These are phyloP conservation scores for Huiozyma sinensis DNA, from an alignment of 805 yeast species.

Conservation along the genomic window DNA sequence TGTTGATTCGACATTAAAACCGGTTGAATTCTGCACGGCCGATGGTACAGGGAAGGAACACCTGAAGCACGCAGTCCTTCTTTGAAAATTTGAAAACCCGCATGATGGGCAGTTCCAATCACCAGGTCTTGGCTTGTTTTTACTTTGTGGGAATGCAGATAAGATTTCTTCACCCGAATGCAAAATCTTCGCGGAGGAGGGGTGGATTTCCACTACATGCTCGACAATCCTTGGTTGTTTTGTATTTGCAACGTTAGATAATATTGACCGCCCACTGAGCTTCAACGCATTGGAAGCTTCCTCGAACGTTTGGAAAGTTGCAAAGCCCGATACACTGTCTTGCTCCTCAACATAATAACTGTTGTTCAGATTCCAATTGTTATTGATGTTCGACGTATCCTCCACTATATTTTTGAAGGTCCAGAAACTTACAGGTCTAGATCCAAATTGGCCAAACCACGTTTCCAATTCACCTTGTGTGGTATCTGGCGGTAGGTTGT, in stretches of 20 bases:
- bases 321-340: slow-evolving; percentile 64
- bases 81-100: slow-evolving; percentile 89
- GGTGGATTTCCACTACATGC: slow-evolving; percentile 71
- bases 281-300: slow-evolving; percentile 72
- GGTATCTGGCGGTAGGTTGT: slow-evolving; percentile 75
- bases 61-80: slow-evolving; percentile 87
- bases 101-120: slow-evolving; percentile 98
- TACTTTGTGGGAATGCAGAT: slow-evolving; percentile 73
- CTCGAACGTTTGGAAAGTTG: slow-evolving; percentile 73
- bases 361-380: slow-evolving; percentile 18
- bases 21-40: background rate
- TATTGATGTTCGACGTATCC: slow-evolving; percentile 17
- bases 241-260: slow-evolving; percentile 27
- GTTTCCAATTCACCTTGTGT: slow-evolving; percentile 84
- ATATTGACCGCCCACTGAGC: slow-evolving; percentile 58
- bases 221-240: slow-evolving; percentile 37
- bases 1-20: slow-evolving; percentile 15
- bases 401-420: slow-evolving; percentile 50
- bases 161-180: slow-evolving; percentile 76
- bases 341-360: slow-evolving; percentile 33
- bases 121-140: slow-evolving; percentile 89
- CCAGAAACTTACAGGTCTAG: slow-evolving; percentile 85
- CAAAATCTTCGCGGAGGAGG: slow-evolving; percentile 66
- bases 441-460: slow-evolving; percentile 85
- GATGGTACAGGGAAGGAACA: slow-evolving; percentile 81